phyloP scores from a whole-genome alignment of 2,329 filamentous ascomycete genomes.

The Curvularia sp. region DNA sequence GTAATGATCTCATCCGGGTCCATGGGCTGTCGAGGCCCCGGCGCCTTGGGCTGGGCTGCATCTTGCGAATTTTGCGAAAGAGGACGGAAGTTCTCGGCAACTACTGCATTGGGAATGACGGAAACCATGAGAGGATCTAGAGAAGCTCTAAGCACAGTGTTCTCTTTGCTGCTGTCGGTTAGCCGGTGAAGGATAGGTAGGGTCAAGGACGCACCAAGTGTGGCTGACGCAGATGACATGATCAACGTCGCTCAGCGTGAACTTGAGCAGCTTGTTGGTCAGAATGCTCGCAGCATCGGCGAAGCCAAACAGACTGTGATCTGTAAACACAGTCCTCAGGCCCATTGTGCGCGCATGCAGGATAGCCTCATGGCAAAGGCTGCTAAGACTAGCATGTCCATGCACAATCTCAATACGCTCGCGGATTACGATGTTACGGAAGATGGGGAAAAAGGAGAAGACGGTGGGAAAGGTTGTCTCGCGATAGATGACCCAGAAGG shows the following conservation, averaged over 20 bases:
- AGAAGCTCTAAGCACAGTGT: constrained; percentile 92
- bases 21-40: constrained; percentile 70
- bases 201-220: constrained; percentile 73
- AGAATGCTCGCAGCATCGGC: constrained; percentile 95
- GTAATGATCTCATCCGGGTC: constrained; percentile 88
- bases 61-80: constrained; percentile 54
- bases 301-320: constrained; percentile 97
- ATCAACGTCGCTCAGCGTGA: constrained; percentile 93
- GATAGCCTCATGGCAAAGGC: constrained; percentile 91
- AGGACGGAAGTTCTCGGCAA: constrained; percentile 93
- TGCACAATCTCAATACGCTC: constrained; percentile 97
- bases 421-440: constrained; percentile 92
- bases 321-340: constrained; percentile 92
- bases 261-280: constrained; percentile 96
- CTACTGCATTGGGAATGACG: constrained; percentile 96
- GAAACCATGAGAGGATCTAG: constrained; percentile 97
- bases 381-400: constrained; percentile 93
- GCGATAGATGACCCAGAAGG: constrained; percentile 94
- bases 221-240: constrained; percentile 99
- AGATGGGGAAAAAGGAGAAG: constrained; percentile 98
- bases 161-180: constrained; percentile 77
- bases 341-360: constrained; percentile 97
- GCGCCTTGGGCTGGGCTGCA: constrained; percentile 45
- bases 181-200: constrained; percentile 6
- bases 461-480: constrained; percentile 93